These are phyloP conservation scores for Barbarea vulgaris DNA, from an alignment of 345 rosid genomes.

Conservation along the genomic window DNA sequence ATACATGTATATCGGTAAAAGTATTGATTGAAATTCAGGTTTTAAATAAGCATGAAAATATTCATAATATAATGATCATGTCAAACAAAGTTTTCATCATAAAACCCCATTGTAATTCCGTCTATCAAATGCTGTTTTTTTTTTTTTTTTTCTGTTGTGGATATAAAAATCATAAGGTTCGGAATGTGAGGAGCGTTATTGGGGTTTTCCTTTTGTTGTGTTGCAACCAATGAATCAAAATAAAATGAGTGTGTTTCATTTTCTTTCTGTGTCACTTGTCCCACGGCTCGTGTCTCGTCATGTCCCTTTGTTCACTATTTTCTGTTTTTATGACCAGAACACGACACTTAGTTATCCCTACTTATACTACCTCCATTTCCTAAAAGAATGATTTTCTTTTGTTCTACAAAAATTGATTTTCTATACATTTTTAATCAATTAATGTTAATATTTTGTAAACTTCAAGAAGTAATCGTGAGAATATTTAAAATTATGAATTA, in stretches of 20 bases:
- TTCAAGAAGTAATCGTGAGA: no score
- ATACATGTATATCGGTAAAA: background rate
- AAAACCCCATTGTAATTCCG: background rate
- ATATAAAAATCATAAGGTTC: conserved; percentile 2
- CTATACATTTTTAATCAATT: no score
- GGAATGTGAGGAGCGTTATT: conserved; percentile 1
- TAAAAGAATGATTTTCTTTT: no score
- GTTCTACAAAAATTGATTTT: no score
- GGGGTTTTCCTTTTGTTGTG: conserved; percentile 27
- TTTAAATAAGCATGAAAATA: background rate
- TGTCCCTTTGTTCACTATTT: conserved; percentile 20
- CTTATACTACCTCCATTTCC: no score
- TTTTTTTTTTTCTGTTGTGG: background rate
- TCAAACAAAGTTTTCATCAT: background rate
- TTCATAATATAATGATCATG: background rate
- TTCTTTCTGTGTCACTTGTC: conserved; percentile 5
- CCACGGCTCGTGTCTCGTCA: conserved; percentile 4
- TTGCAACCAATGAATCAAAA: conserved; percentile 29
- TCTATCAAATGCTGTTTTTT: background rate
- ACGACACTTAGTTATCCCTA: conserved; percentile 19
- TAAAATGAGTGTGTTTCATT: conserved; percentile 2
- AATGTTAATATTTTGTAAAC: no score
- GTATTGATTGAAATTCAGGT: background rate
- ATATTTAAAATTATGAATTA: no score
- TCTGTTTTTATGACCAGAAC: conserved; percentile 13